These are phyloP conservation scores for Noccaea caerulescens DNA, from an alignment of 345 rosid species.

Conservation along the genomic window DNA sequence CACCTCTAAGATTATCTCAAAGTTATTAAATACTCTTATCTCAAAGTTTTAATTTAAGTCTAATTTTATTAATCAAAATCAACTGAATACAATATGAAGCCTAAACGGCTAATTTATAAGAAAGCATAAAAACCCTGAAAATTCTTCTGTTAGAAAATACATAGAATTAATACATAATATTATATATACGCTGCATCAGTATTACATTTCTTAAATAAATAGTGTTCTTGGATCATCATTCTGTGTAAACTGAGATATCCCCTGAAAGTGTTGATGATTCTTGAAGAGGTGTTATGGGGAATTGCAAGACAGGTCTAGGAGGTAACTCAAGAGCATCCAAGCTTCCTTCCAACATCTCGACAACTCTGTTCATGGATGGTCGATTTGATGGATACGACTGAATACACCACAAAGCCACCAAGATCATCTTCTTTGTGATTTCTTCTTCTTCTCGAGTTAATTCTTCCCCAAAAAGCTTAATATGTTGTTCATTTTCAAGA, in stretches of 20 bases:
- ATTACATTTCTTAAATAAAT: slow-evolving; percentile 8
- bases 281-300: background rate
- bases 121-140: too few relatives aligned
- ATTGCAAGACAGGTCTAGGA: slow-evolving; percentile 26
- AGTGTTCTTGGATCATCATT: background rate
- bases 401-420: slow-evolving; percentile 46
- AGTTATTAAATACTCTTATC: too few relatives aligned
- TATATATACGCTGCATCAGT: background rate
- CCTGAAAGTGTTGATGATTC: slow-evolving; percentile 21
- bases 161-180: too few relatives aligned
- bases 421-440: slow-evolving; percentile 30
- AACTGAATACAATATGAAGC: too few relatives aligned
- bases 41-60: too few relatives aligned
- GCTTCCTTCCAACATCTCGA: slow-evolving; percentile 46
- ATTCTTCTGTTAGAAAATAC: too few relatives aligned
- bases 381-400: slow-evolving; percentile 40
- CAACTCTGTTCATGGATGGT: slow-evolving; percentile 35
- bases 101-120: too few relatives aligned
- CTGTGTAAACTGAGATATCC: background rate
- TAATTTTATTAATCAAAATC: too few relatives aligned
- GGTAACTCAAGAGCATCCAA: slow-evolving; percentile 27
- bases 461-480: background rate
- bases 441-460: slow-evolving; percentile 21
- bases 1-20: slow-evolving; percentile 22
- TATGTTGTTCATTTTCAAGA: slow-evolving; percentile 26